A percentile compares a stretch with the other conserved stretches of the same genome.
phyloP scores from a whole-genome alignment of 2,329 filamentous ascomycete genomes.

The Pestalotiopsis sp. region DNA sequence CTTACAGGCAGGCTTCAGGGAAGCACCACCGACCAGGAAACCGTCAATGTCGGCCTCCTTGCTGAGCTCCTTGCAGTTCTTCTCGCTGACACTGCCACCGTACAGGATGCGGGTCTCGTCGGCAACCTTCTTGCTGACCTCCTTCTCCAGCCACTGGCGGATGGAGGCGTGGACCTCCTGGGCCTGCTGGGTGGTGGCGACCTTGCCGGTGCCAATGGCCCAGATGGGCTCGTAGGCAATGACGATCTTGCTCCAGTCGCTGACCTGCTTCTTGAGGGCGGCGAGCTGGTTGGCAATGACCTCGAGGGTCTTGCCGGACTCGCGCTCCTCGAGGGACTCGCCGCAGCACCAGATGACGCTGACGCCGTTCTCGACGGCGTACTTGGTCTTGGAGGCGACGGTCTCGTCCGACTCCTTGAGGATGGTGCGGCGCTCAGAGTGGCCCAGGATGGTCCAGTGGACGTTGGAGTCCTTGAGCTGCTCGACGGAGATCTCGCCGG shows the following conservation, averaged over 20 bases:
- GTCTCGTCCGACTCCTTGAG: slow-evolving; percentile 84
- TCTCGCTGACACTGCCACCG: slow-evolving; percentile 94
- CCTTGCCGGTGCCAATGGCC: slow-evolving; percentile 92
- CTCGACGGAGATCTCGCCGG: slow-evolving; percentile 89
- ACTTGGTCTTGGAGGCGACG: slow-evolving; percentile 92
- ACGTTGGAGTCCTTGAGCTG: slow-evolving; percentile 90
- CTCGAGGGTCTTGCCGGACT: slow-evolving; percentile 81
- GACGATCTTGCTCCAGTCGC: slow-evolving; percentile 93
- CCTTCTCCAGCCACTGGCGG: slow-evolving; percentile 81
- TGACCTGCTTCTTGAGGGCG: slow-evolving; percentile 74
- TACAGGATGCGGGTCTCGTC: slow-evolving; percentile 94
- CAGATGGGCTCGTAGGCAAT: slow-evolving; percentile 99
- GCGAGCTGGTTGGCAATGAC: slow-evolving; percentile 84
- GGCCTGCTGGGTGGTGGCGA: slow-evolving; percentile 84
- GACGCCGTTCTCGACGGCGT: slow-evolving; percentile 82
- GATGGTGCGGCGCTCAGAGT: slow-evolving; percentile 92
- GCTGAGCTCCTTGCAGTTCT: slow-evolving; percentile 93
- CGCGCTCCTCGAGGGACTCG: slow-evolving; percentile 91
- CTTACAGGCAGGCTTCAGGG: slow-evolving; percentile 93
- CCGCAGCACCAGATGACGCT: slow-evolving; percentile 96
- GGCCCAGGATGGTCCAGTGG: slow-evolving; percentile 88
- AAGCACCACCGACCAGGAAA: slow-evolving; percentile 95
- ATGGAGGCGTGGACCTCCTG: slow-evolving; percentile 94
- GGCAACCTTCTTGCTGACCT: slow-evolving; percentile 73
- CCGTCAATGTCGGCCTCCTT: slow-evolving; percentile 96